These are phyloP conservation scores for Trypanosomatidae sp. DNA, from an alignment of 208 protist genomes.

Conservation along the genomic window DNA sequence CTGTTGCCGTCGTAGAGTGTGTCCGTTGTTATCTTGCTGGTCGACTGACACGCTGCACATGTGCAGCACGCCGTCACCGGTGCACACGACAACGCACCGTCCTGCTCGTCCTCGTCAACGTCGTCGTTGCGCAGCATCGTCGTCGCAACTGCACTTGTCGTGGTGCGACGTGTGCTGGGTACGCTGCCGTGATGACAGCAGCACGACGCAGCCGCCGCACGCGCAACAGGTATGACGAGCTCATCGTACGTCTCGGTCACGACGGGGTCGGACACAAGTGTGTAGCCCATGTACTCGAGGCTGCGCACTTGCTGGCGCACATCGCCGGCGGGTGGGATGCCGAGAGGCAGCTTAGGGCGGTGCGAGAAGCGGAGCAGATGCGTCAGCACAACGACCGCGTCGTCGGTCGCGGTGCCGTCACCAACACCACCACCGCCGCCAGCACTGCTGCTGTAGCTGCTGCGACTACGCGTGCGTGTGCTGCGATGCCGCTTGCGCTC, in stretches of 20 bases:
- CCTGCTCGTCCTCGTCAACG: too few relatives aligned
- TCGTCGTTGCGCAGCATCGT: too few relatives aligned
- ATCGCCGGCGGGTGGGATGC: conserved; percentile 35
- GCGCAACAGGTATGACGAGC: conserved; percentile 63
- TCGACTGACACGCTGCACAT: too few relatives aligned
- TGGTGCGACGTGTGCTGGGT: too few relatives aligned
- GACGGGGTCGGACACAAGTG: conserved; percentile 47
- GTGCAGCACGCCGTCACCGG: too few relatives aligned
- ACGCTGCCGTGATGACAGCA: too few relatives aligned
- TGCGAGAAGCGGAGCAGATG: conserved; percentile 76
- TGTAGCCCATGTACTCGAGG: conserved; percentile 55
- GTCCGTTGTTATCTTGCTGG: too few relatives aligned
- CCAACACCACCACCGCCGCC: conserved; percentile 6
- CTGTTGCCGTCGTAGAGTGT: too few relatives aligned
- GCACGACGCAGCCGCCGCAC: too few relatives aligned
- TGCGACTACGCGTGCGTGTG: conserved; percentile 1
- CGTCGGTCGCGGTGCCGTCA: too few relatives aligned
- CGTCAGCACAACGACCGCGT: conserved; percentile 45
- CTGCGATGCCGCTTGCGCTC: background rate
- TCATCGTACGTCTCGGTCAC: conserved; percentile 81
- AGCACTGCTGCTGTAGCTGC: background rate
- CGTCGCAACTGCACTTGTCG: too few relatives aligned
- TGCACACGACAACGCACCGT: too few relatives aligned
- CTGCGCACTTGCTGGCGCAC: conserved; percentile 10
- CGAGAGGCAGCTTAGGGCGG: conserved; percentile 17